phyloP scores from a whole-genome alignment of 345 rosid genomes.

The Turnera subulata region DNA sequence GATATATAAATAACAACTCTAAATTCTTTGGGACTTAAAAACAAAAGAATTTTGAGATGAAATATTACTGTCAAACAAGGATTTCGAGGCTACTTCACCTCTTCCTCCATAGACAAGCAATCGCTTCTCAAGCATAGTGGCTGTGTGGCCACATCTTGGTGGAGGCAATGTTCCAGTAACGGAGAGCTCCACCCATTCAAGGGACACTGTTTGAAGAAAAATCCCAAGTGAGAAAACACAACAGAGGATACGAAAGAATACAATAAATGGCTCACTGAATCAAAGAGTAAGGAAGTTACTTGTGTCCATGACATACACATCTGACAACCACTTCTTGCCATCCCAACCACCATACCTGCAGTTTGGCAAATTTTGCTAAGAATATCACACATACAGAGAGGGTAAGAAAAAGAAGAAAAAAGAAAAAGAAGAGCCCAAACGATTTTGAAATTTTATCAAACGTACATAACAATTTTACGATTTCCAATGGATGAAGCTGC shows the following conservation, averaged over 20 bases:
- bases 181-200: conserved; percentile 91
- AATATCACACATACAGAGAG: background rate
- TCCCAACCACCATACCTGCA: conserved; percentile 99
- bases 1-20: too few species aligned
- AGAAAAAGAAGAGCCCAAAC: too few species aligned
- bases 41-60: background rate
- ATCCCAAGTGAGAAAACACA: background rate
- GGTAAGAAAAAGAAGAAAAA: too few species aligned
- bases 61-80: background rate
- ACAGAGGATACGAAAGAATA: background rate
- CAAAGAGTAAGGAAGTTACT: conserved; percentile 40
- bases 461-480: conserved; percentile 80
- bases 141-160: conserved; percentile 97
- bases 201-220: conserved; percentile 61
- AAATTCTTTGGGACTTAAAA: too few species aligned
- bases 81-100: conserved; percentile 41
- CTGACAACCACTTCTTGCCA: conserved; percentile 97
- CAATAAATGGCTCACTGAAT: conserved; percentile 11
- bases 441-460: conserved; percentile 11
- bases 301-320: conserved; percentile 90
- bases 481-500: conserved; percentile 87
- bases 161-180: conserved; percentile 78
- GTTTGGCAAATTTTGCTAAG: conserved; percentile 10
- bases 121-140: conserved; percentile 94
- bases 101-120: conserved; percentile 93